phyloP scores from a whole-genome alignment of 192 early-diverging fungal species.

The Phycomyces nitens region DNA sequence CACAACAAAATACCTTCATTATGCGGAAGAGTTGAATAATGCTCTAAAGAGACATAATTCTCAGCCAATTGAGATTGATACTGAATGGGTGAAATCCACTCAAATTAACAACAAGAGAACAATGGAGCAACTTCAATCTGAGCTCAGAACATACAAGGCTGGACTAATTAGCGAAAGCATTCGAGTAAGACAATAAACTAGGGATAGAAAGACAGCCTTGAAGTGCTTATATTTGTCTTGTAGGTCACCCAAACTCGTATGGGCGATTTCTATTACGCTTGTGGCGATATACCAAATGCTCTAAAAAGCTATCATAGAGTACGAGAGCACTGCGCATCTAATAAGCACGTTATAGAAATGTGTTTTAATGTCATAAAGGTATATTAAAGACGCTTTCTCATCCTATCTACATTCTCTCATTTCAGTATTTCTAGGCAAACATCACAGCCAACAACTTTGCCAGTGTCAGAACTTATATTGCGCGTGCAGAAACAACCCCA shows the following conservation, averaged over 20 bases:
- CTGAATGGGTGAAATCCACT: constrained; percentile 48
- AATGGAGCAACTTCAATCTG: constrained; percentile 64
- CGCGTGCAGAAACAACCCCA: constrained; percentile 63
- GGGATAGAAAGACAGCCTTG: not conserved
- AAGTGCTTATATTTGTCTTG: constrained; percentile 5
- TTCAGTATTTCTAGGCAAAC: constrained; percentile 45
- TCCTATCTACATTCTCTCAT: not conserved
- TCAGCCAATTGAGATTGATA: constrained; percentile 40
- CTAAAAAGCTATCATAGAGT: constrained; percentile 65
- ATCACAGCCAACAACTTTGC: constrained; percentile 66
- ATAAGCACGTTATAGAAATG: constrained; percentile 77
- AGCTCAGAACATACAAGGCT: constrained; percentile 75
- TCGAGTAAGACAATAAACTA: constrained; percentile 48
- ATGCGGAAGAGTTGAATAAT: constrained; percentile 55
- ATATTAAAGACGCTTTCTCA: not conserved
- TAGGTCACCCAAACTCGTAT: constrained; percentile 23
- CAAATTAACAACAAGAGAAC: constrained; percentile 40
- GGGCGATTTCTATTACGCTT: constrained; percentile 70
- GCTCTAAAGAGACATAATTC: constrained; percentile 36
- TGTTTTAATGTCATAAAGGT: constrained; percentile 80
- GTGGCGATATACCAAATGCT: constrained; percentile 66
- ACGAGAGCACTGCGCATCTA: constrained; percentile 74
- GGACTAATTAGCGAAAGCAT: constrained; percentile 85
- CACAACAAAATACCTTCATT: constrained; percentile 44
- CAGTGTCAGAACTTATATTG: constrained; percentile 66